phyloP scores from a whole-genome alignment of 164 flowering plant species.

The Piper longum region DNA sequence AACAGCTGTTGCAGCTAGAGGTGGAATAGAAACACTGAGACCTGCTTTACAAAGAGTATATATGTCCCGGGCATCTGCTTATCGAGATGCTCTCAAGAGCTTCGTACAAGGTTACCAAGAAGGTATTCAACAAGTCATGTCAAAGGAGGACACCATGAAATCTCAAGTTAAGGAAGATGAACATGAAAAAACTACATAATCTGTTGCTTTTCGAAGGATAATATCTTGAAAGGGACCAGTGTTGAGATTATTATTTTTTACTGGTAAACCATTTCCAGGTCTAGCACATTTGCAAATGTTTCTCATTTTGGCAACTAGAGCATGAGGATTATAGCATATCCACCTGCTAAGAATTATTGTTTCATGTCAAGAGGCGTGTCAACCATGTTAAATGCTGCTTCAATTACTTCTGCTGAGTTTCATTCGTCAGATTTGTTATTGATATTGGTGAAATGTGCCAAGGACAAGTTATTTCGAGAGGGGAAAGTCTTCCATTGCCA shows the following conservation, averaged over 20 bases:
- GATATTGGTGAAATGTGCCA: conserved; percentile 44
- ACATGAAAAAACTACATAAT: conserved; percentile 20
- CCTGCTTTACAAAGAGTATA: conserved; percentile 83
- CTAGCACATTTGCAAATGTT: not conserved
- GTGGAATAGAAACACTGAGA: conserved; percentile 84
- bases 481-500: conserved; percentile 54
- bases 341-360: not conserved
- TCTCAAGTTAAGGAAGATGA: conserved; percentile 26
- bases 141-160: conserved; percentile 36
- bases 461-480: conserved; percentile 17
- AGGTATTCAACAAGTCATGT: conserved; percentile 67
- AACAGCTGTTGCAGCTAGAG: conserved; percentile 90
- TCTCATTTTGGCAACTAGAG: not conserved
- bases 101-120: conserved; percentile 83
- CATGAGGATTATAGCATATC: not conserved
- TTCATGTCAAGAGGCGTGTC: not conserved
- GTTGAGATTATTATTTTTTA: too few relatives aligned
- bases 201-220: not conserved
- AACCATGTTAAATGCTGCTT: not conserved
- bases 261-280: too few relatives aligned
- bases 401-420: not conserved
- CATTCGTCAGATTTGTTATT: conserved; percentile 16
- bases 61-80: conserved; percentile 84
- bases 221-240: too few relatives aligned
- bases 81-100: conserved; percentile 73